A percentile compares a stretch with the other conserved stretches of the same genome.
Evolutionary conservation across 2,329 filamentous ascomycete species (phyloP).

Genomic region (Neoascochyta sp.): DNA sequence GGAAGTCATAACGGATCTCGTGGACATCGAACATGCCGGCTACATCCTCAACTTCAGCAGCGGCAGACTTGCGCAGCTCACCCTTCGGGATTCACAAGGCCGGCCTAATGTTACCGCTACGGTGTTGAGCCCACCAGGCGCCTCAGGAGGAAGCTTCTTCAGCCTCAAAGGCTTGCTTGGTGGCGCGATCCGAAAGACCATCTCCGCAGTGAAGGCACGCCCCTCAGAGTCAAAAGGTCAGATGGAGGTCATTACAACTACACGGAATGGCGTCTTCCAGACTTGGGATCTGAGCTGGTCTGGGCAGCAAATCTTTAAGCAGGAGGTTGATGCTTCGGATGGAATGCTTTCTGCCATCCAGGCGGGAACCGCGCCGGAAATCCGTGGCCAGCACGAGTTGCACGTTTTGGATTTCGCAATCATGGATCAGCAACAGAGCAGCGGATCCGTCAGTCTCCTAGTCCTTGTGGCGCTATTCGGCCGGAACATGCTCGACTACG

Average conservation of each 20-base stretch:
- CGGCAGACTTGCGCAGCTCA: conserved; percentile 82
- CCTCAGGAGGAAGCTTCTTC: conserved; percentile 67
- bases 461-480: conserved; percentile 34
- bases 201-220: conserved; percentile 75
- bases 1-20: conserved; percentile 72
- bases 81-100: conserved; percentile 79
- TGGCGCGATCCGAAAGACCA: conserved; percentile 67
- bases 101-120: conserved; percentile 75
- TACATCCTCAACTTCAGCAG: conserved; percentile 82
- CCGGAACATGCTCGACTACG: conserved; percentile 55
- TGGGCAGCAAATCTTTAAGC: conserved; percentile 72
- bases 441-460: conserved; percentile 19
- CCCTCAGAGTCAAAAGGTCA: conserved; percentile 71
- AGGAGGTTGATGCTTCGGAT: conserved; percentile 67
- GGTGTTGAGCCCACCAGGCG: conserved; percentile 61
- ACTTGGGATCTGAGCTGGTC: conserved; percentile 87
- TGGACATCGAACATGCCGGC: conserved; percentile 81
- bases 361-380: conserved; percentile 48
- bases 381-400: conserved; percentile 55
- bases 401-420: conserved; percentile 79
- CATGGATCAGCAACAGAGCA: conserved; percentile 44
- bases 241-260: conserved; percentile 76
- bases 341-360: conserved; percentile 61
- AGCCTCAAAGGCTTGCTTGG: conserved; percentile 75
- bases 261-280: conserved; percentile 72